phyloP scores from a whole-genome alignment of 257 asterid genomes.

The Solanum pennellii region DNA sequence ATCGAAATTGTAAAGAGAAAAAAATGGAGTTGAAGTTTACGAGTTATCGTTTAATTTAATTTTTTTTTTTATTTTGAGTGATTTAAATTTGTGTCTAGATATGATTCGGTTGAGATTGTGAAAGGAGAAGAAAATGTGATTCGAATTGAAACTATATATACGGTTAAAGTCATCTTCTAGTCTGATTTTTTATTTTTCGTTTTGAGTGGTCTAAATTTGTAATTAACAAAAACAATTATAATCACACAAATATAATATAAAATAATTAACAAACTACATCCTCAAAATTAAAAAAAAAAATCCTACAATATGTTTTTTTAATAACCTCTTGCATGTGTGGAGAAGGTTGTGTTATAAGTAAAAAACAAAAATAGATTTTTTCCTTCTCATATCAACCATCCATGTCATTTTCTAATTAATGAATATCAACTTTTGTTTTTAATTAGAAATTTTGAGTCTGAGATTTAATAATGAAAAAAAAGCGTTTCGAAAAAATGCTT shows the following conservation, averaged over 20 bases:
- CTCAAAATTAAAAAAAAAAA: too few relatives aligned
- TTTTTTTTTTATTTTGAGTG: neutral
- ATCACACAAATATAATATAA: too few relatives aligned
- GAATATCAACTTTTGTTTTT: too few relatives aligned
- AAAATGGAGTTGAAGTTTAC: neutral
- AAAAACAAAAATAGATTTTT: too few relatives aligned
- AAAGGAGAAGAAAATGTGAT: neutral
- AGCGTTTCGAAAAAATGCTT: rapidly evolving
- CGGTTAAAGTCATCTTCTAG: too few relatives aligned
- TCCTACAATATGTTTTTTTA: neutral
- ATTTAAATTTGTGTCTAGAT: neutral
- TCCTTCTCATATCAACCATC: neutral
- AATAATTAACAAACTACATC: too few relatives aligned
- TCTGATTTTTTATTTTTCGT: too few relatives aligned
- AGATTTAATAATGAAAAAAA: too few relatives aligned
- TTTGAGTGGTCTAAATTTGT: neutral
- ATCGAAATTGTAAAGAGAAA: neutral
- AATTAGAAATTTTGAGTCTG: too few relatives aligned
- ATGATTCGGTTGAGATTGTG: neutral
- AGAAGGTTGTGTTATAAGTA: neutral
- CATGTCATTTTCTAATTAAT: neutral
- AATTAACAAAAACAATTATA: too few relatives aligned
- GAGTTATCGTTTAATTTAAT: neutral
- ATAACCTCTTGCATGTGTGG: neutral
- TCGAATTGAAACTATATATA: too few relatives aligned